phyloP scores from a whole-genome alignment of 2,329 filamentous ascomycete species.

The Sordariomycetes sp. region DNA sequence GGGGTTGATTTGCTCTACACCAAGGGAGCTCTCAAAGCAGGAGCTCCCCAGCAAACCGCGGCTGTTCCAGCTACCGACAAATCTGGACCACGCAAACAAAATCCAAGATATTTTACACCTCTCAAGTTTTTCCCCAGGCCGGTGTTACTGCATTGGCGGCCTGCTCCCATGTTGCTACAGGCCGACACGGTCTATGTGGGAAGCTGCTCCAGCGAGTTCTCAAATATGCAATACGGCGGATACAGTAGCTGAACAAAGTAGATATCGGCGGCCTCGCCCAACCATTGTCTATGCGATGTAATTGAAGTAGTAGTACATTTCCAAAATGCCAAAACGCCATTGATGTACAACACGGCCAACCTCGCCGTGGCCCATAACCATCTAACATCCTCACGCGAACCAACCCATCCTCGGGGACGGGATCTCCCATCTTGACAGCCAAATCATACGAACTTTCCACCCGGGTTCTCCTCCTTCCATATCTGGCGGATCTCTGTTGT shows the following conservation, averaged over 20 bases:
- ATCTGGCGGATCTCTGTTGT: constrained; percentile 9
- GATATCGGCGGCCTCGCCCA: background rate
- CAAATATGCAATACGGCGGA: background rate
- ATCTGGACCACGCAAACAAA: background rate
- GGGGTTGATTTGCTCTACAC: background rate
- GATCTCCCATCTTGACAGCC: background rate
- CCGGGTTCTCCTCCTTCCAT: constrained; percentile 11
- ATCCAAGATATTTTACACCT: background rate
- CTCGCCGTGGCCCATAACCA: background rate
- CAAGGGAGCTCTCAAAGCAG: background rate
- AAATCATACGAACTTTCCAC: constrained; percentile 7
- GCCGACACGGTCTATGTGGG: background rate
- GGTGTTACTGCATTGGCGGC: background rate
- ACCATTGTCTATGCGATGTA: background rate
- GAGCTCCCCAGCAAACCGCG: background rate
- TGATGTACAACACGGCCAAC: constrained; percentile 5
- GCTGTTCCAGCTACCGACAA: background rate
- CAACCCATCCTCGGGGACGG: background rate
- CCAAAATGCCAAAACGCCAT: constrained; percentile 5
- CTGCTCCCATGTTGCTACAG: background rate
- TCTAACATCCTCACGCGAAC: background rate
- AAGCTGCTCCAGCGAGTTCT: background rate
- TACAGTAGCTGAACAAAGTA: background rate
- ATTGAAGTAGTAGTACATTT: background rate
- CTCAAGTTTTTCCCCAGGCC: background rate